Evolutionary conservation across 139 green algal genomes (phyloP).

Genomic region (Chlamydomonas incerta): DNA sequence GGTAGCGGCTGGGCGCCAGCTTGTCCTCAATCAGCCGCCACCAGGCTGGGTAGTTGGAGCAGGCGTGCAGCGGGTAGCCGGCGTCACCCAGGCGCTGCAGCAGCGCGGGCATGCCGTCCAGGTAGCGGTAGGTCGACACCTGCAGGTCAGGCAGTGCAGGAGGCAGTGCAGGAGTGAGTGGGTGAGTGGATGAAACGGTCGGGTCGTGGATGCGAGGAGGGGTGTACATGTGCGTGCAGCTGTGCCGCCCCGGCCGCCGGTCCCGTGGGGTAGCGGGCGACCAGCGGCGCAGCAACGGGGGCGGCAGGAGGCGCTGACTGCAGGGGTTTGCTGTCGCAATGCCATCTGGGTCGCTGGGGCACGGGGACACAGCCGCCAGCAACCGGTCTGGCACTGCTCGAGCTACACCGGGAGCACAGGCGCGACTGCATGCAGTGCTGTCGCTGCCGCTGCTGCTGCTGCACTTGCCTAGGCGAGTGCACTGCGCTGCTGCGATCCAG

Average conservation of each 20-base stretch:
- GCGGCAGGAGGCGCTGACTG: neutral
- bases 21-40: conserved; percentile 84
- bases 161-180: neutral
- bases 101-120: conserved; percentile 86
- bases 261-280: neutral
- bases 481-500: no score
- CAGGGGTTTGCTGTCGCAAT: neutral
- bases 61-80: conserved; percentile 77
- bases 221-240: no score
- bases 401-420: neutral
- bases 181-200: no score
- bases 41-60: conserved; percentile 88
- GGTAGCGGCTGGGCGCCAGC: conserved; percentile 73
- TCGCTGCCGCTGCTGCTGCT: neutral
- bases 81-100: conserved; percentile 64
- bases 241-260: neutral
- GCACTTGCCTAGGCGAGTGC: no score
- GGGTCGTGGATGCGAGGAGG: no score
- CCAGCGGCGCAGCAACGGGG: neutral
- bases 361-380: neutral
- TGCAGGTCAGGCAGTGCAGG: no score
- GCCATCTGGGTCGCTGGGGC: conserved; percentile 24
- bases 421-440: no score
- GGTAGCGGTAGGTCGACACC: conserved; percentile 71
- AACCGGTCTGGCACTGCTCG: conserved; percentile 51